Evolutionary conservation across 2,329 filamentous ascomycete species (phyloP).

Genomic region (Penicillium sp.): DNA sequence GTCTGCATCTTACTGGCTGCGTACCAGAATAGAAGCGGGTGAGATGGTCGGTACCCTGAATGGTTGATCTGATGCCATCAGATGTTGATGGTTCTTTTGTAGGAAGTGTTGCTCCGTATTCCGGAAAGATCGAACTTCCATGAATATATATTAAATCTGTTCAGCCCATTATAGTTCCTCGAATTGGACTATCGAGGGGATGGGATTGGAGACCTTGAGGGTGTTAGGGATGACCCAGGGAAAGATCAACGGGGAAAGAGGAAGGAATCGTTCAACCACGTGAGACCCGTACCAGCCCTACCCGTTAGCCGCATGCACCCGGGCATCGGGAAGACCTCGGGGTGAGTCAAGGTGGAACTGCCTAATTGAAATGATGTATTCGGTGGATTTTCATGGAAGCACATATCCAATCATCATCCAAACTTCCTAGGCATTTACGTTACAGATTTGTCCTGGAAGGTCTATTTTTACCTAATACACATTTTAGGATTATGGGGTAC

Average conservation of each 20-base stretch:
- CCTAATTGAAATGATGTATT: background rate
- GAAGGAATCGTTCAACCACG: background rate
- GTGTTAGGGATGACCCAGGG: background rate
- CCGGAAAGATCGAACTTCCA: background rate
- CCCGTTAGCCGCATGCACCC: constrained; percentile 8
- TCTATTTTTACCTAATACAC: background rate
- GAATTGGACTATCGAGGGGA: background rate
- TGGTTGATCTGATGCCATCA: background rate
- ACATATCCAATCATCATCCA: background rate
- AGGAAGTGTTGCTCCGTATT: background rate
- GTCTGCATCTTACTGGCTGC: background rate
- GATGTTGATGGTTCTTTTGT: background rate
- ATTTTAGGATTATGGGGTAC: too few relatives aligned
- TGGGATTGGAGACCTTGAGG: background rate
- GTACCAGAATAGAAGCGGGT: background rate
- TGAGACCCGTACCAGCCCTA: constrained; percentile 14
- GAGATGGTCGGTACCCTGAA: background rate
- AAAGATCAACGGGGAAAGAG: background rate
- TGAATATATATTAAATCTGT: background rate
- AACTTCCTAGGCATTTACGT: background rate
- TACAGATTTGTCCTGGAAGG: too few relatives aligned
- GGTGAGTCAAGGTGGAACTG: background rate
- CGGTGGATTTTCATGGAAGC: background rate
- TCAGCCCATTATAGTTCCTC: constrained; percentile 2
- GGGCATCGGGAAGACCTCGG: background rate